phyloP scores from a whole-genome alignment of 2,329 filamentous ascomycete genomes.

The Pseudocercospora cruenta region DNA sequence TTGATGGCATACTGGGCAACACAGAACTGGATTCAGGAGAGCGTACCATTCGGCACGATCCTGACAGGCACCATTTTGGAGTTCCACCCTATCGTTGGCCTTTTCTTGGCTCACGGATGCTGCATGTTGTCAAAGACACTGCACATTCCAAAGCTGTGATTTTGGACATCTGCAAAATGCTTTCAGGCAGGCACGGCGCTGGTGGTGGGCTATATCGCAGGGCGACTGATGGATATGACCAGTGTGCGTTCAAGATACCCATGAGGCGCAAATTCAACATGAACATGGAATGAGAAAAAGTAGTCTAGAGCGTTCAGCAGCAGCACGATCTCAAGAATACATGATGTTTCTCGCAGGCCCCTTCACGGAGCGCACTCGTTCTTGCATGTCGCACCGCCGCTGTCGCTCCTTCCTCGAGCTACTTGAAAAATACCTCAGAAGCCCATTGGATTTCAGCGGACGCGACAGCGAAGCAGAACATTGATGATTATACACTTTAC shows the following conservation, averaged over 20 bases:
- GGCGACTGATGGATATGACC: background rate
- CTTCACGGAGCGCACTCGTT: background rate
- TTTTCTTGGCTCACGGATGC: slow-evolving; percentile 89
- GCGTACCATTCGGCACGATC: slow-evolving; percentile 76
- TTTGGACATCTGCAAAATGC: background rate
- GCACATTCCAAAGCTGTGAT: slow-evolving; percentile 81
- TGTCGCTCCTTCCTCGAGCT: background rate
- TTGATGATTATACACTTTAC: background rate
- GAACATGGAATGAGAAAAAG: background rate
- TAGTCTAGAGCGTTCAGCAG: background rate
- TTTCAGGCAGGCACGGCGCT: slow-evolving; percentile 5
- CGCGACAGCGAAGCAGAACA: background rate
- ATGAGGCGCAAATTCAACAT: background rate
- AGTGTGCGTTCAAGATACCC: background rate
- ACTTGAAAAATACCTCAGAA: background rate
- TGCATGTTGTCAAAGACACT: slow-evolving; percentile 95
- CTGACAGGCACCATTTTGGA: slow-evolving; percentile 70
- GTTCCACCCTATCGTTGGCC: slow-evolving; percentile 77
- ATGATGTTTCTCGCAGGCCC: background rate
- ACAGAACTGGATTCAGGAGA: slow-evolving; percentile 75
- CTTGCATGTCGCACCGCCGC: background rate
- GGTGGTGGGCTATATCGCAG: background rate
- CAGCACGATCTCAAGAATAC: background rate
- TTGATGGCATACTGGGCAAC: slow-evolving; percentile 90
- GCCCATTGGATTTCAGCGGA: background rate